Evolutionary conservation across 1,139 yeast species (phyloP), one percentile per base, ranked within the genome.

Genomic region (Debaryomycetaceae sp.): DNA sequence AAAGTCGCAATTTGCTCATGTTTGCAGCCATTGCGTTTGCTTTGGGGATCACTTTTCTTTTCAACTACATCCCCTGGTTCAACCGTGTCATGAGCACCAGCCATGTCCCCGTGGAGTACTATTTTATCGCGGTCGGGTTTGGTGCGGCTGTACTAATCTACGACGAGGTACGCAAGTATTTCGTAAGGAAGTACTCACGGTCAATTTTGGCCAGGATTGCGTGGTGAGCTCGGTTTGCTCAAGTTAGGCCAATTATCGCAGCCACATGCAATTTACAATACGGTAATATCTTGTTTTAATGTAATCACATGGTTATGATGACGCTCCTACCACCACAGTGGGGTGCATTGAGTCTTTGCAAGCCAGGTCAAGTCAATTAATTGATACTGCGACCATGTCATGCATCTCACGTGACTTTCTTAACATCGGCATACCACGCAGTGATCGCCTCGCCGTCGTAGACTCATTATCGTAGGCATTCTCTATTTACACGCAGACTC

Each of bases 51-150:
- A 65, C 72, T 1, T 65, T 71, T 42, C 52, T 71, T 37, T 56
- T 71, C 49, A 66, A 66, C 39, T 68, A 71, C 38, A 55, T 65
- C 28, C 74, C 75, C 4, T 59, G 60, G 28, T 51, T 71, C 33
- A 71, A 69, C 37, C 39, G 33, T 1, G 51, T 53, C 6, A 48
- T 71, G 41, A 61, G 56, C 1, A 57, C 75, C 2, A 52, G 57
- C 1, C 45, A 51, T 9, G 65, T 70, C 7, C 75, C 75, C 2
- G 70, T 62, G n/a, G 69, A 66, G 40, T 64, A 65, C 44, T 71
- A 62, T 43, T 63, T 71, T 42, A 58, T 70, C 32, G 70, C 77
- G 1, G 28, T 70, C 23, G 75, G 69, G 0, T 65, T 71, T 42
- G 78, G 75, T 3, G 22, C 49, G 3, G 48, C 60, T 5, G 56